Evolutionary conservation across 352 stramenopile species (phyloP), one percentile per base, ranked within the genome.

Genomic region (Phytophthora pluvialis): DNA sequence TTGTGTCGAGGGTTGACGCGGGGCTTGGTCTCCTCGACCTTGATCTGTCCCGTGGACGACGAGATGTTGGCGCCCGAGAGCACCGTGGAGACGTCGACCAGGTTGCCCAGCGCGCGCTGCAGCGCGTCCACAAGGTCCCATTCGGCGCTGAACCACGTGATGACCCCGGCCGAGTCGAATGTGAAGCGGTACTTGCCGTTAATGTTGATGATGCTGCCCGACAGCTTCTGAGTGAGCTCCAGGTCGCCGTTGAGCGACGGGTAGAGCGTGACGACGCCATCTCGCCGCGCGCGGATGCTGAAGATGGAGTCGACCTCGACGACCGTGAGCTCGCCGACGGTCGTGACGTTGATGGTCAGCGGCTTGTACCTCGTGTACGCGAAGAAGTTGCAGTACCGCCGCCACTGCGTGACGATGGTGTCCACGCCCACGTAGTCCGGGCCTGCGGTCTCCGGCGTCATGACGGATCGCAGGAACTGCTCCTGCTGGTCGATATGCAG

Each of bases 361-460:
- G 68, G 36, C 0, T 75, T 25, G 64, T 81, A 86, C 44, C 73
- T 58, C 44, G 71, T 82, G 46, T 61, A 74, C 5, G 62, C 57
- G 51, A 90, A 91, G 56, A 84, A 77, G 7, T 43, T 40, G 35
- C 70, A 72, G 70, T 84, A 90, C 15, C 70, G 67, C 5, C 64
- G 70, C 78, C 77, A 91, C 46, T 90, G 83, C 3, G 76, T 57
- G 21, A 88, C 52, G 13, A 91, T 9, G 3, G 63, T 70, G 39
- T 86, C 78, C n/a, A 88, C 56, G 16, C 78, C 80, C 9, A 76
- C 33, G 60, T 85, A 90, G 55, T 89, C 80, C 0, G 80, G 80
- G 0, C 80, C 83, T 47, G 67, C 47, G 2, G 86, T 67, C 1
- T 73, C 44, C 8, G 55, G 46, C 32, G 56, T 79, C 83, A 89